These are phyloP conservation scores for Musa schizocarpa DNA, from an alignment of 176 grass and related monocot genomes.

Conservation along the genomic window DNA sequence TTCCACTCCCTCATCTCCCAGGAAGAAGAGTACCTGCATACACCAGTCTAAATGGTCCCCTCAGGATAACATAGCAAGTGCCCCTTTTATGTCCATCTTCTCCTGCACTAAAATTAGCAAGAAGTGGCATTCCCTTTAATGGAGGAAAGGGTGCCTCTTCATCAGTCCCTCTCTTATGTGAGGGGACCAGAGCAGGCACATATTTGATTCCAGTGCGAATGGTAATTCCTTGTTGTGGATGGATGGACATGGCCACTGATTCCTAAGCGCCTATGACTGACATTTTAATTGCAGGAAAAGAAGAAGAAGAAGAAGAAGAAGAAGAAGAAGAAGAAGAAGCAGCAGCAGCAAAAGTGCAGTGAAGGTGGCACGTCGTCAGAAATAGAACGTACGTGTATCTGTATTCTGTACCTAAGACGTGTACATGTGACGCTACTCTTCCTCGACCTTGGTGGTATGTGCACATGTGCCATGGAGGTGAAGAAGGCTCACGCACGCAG, in stretches of 20 bases:
- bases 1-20: too few relatives aligned
- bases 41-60: not conserved
- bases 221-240: not conserved
- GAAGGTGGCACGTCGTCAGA: too few relatives aligned
- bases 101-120: not conserved
- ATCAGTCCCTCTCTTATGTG: not conserved
- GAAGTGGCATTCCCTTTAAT: not conserved
- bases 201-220: not conserved
- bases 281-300: too few relatives aligned
- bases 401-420: too few relatives aligned
- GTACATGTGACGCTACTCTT: too few relatives aligned
- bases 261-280: not conserved
- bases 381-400: too few relatives aligned
- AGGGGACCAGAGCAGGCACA: not conserved
- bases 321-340: too few relatives aligned
- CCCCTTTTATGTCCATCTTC: not conserved
- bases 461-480: too few relatives aligned
- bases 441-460: too few relatives aligned
- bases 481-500: too few relatives aligned
- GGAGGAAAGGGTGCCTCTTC: not conserved
- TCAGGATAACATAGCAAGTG: not conserved
- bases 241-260: slow-evolving; percentile 1
- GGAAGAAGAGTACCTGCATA: not conserved
- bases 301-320: too few relatives aligned
- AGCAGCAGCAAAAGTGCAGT: too few relatives aligned